Percentiles rank a stretch among this genome's conserved stretches.
phyloP scores from a whole-genome alignment of 2,329 filamentous ascomycete genomes.

The Whalleya microplaca region DNA sequence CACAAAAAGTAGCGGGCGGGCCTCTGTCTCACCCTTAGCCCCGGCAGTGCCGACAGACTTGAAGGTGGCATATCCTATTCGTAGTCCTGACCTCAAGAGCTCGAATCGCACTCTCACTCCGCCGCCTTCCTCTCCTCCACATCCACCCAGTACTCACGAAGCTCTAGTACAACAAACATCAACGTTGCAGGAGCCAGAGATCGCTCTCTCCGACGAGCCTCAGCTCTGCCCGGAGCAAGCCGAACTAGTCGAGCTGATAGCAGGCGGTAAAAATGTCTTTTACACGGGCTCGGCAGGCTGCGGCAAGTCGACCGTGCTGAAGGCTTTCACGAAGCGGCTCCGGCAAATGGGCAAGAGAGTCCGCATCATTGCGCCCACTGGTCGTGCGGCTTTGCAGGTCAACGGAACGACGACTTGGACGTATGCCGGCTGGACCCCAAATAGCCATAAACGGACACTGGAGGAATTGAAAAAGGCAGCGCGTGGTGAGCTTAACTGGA shows the following conservation, averaged over 20 bases:
- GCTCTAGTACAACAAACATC: neutral
- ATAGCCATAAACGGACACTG: constrained; percentile 47
- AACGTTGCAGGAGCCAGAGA: neutral
- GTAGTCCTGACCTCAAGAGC: neutral
- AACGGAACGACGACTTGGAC: constrained; percentile 59
- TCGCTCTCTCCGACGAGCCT: constrained; percentile 25
- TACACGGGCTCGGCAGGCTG: constrained; percentile 67
- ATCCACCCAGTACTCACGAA: neutral
- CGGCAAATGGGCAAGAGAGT: constrained; percentile 42
- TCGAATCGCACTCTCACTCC: neutral
- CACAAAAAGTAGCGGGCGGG: neutral
- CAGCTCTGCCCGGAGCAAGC: constrained; percentile 51
- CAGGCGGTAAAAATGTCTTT: constrained; percentile 60
- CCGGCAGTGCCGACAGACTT: neutral
- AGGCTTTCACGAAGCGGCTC: constrained; percentile 49
- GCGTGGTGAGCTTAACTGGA: constrained; percentile 36
- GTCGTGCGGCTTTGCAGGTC: constrained; percentile 60
- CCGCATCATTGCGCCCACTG: constrained; percentile 61
- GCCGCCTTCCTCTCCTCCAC: constrained; percentile 8
- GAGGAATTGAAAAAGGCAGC: constrained; percentile 38
- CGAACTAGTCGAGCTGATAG: constrained; percentile 54
- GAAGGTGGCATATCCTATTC: neutral
- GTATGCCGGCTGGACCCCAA: constrained; percentile 60
- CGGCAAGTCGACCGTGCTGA: constrained; percentile 61
- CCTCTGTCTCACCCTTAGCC: neutral